Conservation (phyloP, 2,329 filamentous ascomycete genomes). For the Dothistroma septosporum region DNA sequence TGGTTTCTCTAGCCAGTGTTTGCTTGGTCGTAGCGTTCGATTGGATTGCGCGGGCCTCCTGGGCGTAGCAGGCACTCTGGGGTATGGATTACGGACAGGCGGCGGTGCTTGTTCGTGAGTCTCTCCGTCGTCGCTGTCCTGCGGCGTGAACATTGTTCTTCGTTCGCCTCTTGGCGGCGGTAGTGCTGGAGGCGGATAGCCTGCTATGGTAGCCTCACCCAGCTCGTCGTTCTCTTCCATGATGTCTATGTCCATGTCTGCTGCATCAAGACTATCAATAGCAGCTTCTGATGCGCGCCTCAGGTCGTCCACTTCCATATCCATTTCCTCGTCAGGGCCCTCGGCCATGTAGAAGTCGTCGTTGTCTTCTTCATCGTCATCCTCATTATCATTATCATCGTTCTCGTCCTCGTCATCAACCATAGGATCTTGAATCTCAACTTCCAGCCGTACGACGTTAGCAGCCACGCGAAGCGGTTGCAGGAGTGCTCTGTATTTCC, state of each 20-base stretch:
- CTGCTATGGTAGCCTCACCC: conserved; percentile 75
- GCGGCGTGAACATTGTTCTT: conserved; percentile 27
- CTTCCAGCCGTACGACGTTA: conserved; percentile 28
- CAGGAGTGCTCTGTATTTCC: conserved; percentile 40
- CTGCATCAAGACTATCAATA: conserved; percentile 31
- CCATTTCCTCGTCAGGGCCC: conserved; percentile 45
- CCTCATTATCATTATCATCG: conserved; percentile 44
- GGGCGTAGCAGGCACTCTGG: conserved; percentile 79
- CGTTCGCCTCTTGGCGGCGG: conserved; percentile 40
- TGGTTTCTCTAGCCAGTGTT: conserved; percentile 84
- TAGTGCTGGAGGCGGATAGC: conserved; percentile 66
- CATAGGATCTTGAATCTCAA: conserved; percentile 41
- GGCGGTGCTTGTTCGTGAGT: conserved; percentile 49
- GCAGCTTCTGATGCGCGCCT: conserved; percentile 37
- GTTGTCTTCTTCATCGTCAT: conserved; percentile 34
- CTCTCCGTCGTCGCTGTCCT: conserved; percentile 38
- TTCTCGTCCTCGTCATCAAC: conserved; percentile 43
- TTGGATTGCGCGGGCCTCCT: conserved; percentile 36
- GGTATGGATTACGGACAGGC: conserved; percentile 25
- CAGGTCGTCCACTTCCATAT: conserved; percentile 36
- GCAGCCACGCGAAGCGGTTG: conserved; percentile 25
- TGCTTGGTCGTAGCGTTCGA: conserved; percentile 60
- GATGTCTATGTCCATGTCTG: conserved; percentile 49
- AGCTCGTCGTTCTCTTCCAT: conserved; percentile 55
- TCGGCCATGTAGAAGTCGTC: conserved; percentile 27